These are phyloP conservation scores for Eurotiales sp. DNA, from an alignment of 2,329 filamentous ascomycete species.

Conservation along the genomic window DNA sequence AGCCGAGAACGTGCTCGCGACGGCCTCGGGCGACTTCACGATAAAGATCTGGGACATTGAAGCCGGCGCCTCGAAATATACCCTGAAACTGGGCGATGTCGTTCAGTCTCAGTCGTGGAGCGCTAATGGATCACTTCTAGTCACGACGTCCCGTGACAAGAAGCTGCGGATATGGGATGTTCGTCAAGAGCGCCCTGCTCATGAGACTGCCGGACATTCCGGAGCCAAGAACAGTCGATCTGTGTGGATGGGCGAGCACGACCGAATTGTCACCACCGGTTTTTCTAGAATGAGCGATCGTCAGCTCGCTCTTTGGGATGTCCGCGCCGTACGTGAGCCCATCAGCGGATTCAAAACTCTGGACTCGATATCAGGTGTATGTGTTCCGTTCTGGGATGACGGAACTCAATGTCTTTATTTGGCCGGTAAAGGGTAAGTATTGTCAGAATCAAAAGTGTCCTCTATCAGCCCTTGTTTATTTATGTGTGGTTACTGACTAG, in stretches of 20 bases:
- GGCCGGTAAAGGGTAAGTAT: slow-evolving; percentile 85
- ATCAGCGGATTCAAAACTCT: slow-evolving; percentile 86
- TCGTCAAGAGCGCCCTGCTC: slow-evolving; percentile 80
- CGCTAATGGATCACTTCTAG: slow-evolving; percentile 78
- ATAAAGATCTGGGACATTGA: slow-evolving; percentile 95
- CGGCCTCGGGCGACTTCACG: slow-evolving; percentile 88
- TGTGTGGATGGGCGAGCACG: slow-evolving; percentile 96
- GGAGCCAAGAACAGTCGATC: slow-evolving; percentile 97
- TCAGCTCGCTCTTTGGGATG: slow-evolving; percentile 93
- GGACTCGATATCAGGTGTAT: slow-evolving; percentile 94
- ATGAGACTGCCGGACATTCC: slow-evolving; percentile 79
- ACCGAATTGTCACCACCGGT: slow-evolving; percentile 90
- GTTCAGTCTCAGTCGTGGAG: slow-evolving; percentile 97
- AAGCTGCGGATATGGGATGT: slow-evolving; percentile 97
- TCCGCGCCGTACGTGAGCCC: slow-evolving; percentile 71
- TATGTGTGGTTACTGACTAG: slow-evolving; percentile 14
- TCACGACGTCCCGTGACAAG: slow-evolving; percentile 95
- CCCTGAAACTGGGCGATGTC: slow-evolving; percentile 82
- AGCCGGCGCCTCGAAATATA: slow-evolving; percentile 68
- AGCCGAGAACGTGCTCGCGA: slow-evolving; percentile 91
- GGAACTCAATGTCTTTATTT: slow-evolving; percentile 93
- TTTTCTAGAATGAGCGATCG: slow-evolving; percentile 99
- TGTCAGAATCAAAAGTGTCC: no score
- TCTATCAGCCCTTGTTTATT: not conserved
- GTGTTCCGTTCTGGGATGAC: slow-evolving; percentile 99